Base-by-base conservation (phyloP, 495 filamentous ascomycete species). In the Penicillium chermesinum region DNA sequence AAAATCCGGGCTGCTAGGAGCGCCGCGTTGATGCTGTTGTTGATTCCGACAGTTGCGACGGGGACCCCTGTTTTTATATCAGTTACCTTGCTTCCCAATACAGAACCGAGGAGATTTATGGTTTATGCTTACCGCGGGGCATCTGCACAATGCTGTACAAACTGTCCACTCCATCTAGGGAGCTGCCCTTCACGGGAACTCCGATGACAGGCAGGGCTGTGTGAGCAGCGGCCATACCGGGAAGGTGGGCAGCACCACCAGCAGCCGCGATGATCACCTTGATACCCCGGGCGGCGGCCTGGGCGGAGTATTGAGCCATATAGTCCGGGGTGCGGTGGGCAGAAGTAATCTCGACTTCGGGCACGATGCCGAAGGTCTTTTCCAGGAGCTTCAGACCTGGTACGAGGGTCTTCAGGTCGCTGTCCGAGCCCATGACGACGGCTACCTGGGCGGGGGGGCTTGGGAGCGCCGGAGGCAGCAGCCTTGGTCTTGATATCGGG, bases 401-500 rank as follows among this genome's bases (percentile, higher is more conserved):
- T 17, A 81, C 78, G 13, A 97, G 79, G 10, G 86, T 81, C 30
- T 84, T 83, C 14, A 95, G 80, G 65, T 98, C 93, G 33, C 87
- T 93, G 71, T 96, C 90, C 4, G 93, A 97, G 49, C 93, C 93
- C 88, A 96, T 96, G 30, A 89, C 88, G 7, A 98, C 83, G 7
- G 85, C 85, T 7, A 96, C 83, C 4, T 89, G 69, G 1, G 86
- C 86, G 25, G 64, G 58, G n/a, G 45, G 57, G 65, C 61, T 63
- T 70, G 14, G 63, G 59, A 41, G 55, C 51, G 37, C 59, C 62
- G 20, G 66, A 62, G 22, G 52, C 41, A 36, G 50, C 50, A 14
- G 70, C 49, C 46, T 72, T 66, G 46, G 69, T 71, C 52, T 73
- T 72, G 59, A 71, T 53, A 44, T 69, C 69, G 54, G 57, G 63